Evolutionary conservation across 768 basidiomycete genomes (phyloP), one percentile per base, ranked within the genome.

Genomic region (Boletellus sp.): DNA sequence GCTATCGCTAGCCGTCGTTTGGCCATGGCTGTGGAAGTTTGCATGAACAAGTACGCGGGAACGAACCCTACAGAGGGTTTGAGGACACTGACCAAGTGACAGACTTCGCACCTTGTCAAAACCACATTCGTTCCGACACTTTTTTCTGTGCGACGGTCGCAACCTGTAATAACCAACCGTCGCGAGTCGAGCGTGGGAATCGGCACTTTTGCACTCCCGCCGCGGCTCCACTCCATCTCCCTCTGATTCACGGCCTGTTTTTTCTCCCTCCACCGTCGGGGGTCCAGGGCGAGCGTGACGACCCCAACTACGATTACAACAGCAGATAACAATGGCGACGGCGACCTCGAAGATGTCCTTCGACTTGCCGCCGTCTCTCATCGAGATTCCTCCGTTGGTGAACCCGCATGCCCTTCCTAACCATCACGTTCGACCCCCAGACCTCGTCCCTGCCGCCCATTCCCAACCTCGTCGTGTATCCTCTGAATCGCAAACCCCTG

Each of bases 131-230:
- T 28, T 23, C 19, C 19, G 32, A 39, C n/a, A 31, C 46, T 28
- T 47, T 39, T 47, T 31, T 38, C 9, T 17, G 12, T 28, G 3
- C 32, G 47, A 48, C 40, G 19, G 35, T 55, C 24, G 54, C 48
- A 42, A 58, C 46, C 45, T 35, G 45, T 39, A 23, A 51, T 61
- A 57, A 47, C 47, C 50, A 54, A 60, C 17, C 35, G 37, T 57
- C 56, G 51, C 54, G 49, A 52, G 52, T 37, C 37, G 33, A 59
- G 45, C 63, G 62, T 63, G 62, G 48, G 62, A 63, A 60, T 13
- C 44, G 39, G 43, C 45, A 26, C 54, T 52, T 54, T 57, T 59
- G 54, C 44, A 34, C 44, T 46, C 38, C 42, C 40, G 45, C 48
- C 48, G 47, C 48, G 37, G 49, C 24, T 44, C 54, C 48, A 52